These are phyloP conservation scores for Acacia melanoxylon DNA, from an alignment of 306 rosid genomes.

Conservation along the genomic window DNA sequence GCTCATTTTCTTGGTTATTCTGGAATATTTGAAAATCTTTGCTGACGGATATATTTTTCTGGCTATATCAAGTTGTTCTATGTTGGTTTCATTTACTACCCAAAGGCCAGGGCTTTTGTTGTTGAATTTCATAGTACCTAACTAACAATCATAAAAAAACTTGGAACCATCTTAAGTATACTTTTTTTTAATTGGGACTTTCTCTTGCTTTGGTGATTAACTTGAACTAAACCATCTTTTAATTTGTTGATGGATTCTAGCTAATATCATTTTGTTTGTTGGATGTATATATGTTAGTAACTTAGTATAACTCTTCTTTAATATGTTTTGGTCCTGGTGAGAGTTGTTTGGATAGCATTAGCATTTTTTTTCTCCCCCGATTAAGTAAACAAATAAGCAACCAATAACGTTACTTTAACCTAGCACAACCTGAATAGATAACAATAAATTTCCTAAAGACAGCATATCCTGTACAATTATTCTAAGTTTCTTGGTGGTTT, in stretches of 20 bases:
- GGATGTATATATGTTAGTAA: neutral
- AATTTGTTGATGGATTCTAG: neutral
- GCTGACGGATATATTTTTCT: neutral
- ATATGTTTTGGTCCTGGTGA: neutral
- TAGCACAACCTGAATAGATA: neutral
- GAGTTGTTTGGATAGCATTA: neutral
- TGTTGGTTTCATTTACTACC: neutral
- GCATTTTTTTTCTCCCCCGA: neutral
- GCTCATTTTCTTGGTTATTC: neutral
- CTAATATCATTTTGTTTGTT: neutral
- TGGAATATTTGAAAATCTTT: neutral
- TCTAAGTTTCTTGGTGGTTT: neutral
- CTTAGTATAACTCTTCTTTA: neutral
- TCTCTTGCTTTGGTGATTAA: neutral
- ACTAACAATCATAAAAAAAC: neutral
- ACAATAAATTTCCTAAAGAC: neutral
- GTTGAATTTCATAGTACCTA: neutral
- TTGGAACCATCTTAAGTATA: neutral
- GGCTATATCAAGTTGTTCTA: neutral
- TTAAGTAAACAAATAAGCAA: neutral
- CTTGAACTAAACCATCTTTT: neutral
- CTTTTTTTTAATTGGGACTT: neutral
- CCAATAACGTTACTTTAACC: neutral
- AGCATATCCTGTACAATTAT: neutral
- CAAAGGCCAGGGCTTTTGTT: neutral